Percentiles rank a stretch among this genome's conserved stretches.
phyloP scores from a whole-genome alignment of 768 basidiomycete genomes.

The Pulveroboletus sp. region DNA sequence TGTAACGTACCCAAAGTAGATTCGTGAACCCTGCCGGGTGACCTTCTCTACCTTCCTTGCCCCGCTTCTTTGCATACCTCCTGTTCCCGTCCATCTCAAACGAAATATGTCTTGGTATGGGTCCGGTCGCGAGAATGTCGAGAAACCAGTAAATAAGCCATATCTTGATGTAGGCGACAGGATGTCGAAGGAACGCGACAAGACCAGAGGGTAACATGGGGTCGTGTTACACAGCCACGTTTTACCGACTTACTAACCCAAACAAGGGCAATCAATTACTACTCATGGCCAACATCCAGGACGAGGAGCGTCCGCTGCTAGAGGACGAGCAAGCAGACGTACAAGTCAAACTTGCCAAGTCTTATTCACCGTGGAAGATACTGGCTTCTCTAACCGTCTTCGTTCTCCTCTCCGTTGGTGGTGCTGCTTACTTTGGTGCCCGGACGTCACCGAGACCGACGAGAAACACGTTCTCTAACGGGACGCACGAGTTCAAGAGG shows the following conservation, averaged over 20 bases:
- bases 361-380: constrained; percentile 5
- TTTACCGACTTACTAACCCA: background rate
- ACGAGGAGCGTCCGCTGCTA: constrained; percentile 29
- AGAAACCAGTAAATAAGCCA: constrained; percentile 48
- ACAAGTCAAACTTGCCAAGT: background rate
- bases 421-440: constrained; percentile 6
- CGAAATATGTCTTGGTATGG: constrained; percentile 85
- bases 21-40: constrained; percentile 84
- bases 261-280: too few relatives aligned
- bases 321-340: constrained; percentile 10
- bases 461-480: constrained; percentile 53
- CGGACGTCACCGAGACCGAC: constrained; percentile 1
- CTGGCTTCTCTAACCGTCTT: constrained; percentile 13
- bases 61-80: constrained; percentile 73
- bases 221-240: constrained; percentile 22
- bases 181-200: constrained; percentile 10
- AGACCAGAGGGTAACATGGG: background rate
- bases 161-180: constrained; percentile 14
- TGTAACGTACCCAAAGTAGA: constrained; percentile 63
- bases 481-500: constrained; percentile 77
- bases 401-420: constrained; percentile 14
- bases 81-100: constrained; percentile 99
- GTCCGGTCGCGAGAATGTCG: constrained; percentile 71
- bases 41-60: constrained; percentile 68
- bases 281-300: background rate